phyloP scores from a whole-genome alignment of 2,329 filamentous ascomycete species.

The Didymella keratinophila region DNA sequence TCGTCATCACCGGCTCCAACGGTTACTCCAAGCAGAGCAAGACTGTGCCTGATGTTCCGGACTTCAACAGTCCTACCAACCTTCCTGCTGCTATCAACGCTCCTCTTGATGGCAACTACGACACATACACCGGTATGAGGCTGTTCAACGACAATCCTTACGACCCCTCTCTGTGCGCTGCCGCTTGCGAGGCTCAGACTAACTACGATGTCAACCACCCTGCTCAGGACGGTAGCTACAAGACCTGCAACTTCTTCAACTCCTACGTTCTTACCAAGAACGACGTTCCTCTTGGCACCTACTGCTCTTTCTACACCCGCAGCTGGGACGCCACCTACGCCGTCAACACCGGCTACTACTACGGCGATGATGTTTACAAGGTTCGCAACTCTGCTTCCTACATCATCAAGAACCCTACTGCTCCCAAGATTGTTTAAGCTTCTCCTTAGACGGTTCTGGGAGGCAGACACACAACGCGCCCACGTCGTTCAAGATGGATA shows the following conservation, averaged over 20 bases:
- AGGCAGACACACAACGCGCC: neutral
- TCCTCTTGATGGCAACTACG: conserved; percentile 24
- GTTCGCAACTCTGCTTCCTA: conserved; percentile 21
- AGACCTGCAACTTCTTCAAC: conserved; percentile 51
- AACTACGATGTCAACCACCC: conserved; percentile 44
- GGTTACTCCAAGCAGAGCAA: conserved; percentile 38
- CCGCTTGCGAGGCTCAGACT: conserved; percentile 48
- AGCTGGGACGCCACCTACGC: conserved; percentile 27
- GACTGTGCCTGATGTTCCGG: conserved; percentile 13
- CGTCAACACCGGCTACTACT: conserved; percentile 36
- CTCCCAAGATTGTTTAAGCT: neutral
- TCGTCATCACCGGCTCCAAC: conserved; percentile 40
- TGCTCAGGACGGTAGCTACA: conserved; percentile 37
- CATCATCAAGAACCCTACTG: neutral
- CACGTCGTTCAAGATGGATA: conserved; percentile 1
- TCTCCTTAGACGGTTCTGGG: neutral
- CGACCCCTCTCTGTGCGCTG: conserved; percentile 42
- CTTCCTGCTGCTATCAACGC: conserved; percentile 40
- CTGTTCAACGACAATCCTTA: conserved; percentile 42
- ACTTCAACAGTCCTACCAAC: conserved; percentile 30
- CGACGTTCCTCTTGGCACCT: conserved; percentile 48
- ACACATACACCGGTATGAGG: conserved; percentile 41
- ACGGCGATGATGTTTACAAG: conserved; percentile 26
- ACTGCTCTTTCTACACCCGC: conserved; percentile 44
- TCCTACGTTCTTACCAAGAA: conserved; percentile 50